These are phyloP conservation scores for Chalara sp. DNA, from an alignment of 2,329 filamentous ascomycete species.

Conservation along the genomic window DNA sequence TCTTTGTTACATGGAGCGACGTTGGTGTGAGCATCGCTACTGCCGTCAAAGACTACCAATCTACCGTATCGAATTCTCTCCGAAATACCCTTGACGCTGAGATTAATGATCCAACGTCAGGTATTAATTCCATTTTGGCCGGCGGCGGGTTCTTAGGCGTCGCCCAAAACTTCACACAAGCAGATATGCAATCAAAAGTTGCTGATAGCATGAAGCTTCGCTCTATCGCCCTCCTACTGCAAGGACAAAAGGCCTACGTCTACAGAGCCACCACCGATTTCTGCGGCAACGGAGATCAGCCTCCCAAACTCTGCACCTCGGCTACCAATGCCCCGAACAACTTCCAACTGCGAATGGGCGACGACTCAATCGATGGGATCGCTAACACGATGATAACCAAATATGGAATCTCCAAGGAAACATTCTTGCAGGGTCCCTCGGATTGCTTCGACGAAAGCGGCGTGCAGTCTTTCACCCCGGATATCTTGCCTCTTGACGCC, in stretches of 20 bases:
- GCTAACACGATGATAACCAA: background rate
- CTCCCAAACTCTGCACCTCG: background rate
- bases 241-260: slow-evolving; percentile 4
- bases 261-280: background rate
- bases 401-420: background rate
- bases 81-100: slow-evolving; percentile 3
- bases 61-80: background rate
- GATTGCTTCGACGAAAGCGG: background rate
- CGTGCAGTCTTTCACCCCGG: background rate
- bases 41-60: slow-evolving; percentile 5
- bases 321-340: background rate
- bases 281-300: background rate
- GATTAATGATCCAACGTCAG: background rate
- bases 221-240: slow-evolving; percentile 5
- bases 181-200: slow-evolving; percentile 3
- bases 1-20: slow-evolving; percentile 8
- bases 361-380: background rate
- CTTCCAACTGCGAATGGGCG: background rate
- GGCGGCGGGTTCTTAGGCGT: slow-evolving; percentile 7
- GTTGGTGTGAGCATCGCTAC: background rate
- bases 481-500: background rate
- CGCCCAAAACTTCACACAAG: slow-evolving; percentile 8
- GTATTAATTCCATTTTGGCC: slow-evolving; percentile 4
- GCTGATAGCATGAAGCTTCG: background rate
- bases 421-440: background rate